Evolutionary conservation across 2,329 filamentous ascomycete species (phyloP).

Genomic region (Uncinocarpus reesii): DNA sequence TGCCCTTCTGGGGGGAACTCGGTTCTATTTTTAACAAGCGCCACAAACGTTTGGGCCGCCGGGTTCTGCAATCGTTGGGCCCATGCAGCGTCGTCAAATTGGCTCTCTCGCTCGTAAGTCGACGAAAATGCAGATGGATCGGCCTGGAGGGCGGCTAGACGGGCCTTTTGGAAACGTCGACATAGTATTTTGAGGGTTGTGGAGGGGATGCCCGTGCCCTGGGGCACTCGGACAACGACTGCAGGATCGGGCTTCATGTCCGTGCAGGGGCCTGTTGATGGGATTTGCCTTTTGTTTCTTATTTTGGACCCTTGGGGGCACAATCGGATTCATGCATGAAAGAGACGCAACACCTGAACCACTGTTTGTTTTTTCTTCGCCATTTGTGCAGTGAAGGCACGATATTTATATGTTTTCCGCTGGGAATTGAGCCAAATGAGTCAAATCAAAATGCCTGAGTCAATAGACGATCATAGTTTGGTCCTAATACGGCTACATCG

Average conservation of each 20-base stretch:
- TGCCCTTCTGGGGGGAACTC: not conserved
- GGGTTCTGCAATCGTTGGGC: constrained; percentile 23
- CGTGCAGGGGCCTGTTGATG: not conserved
- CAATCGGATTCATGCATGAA: no score
- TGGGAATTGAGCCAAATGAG: no score
- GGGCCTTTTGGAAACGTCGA: constrained; percentile 20
- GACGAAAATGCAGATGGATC: constrained; percentile 26
- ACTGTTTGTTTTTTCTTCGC: no score
- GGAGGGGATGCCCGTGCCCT: constrained; percentile 5
- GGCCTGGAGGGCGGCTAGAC: constrained; percentile 22
- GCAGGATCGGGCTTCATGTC: not conserved
- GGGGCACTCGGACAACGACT: constrained; percentile 13
- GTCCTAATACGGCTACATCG: no score
- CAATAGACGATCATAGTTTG: no score
- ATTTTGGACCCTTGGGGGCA: not conserved
- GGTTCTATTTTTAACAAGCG: constrained; percentile 14
- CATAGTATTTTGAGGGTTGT: constrained; percentile 8
- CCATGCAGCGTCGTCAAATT: constrained; percentile 22
- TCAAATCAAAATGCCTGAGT: no score
- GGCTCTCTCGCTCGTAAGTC: constrained; percentile 23
- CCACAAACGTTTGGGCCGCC: constrained; percentile 22
- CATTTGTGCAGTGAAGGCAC: not conserved
- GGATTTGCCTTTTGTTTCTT: not conserved
- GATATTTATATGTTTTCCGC: not conserved
- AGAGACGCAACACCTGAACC: no score